These are phyloP conservation scores for Fusarium guadeloupense DNA, from an alignment of 2,329 filamentous ascomycete genomes.

Conservation along the genomic window DNA sequence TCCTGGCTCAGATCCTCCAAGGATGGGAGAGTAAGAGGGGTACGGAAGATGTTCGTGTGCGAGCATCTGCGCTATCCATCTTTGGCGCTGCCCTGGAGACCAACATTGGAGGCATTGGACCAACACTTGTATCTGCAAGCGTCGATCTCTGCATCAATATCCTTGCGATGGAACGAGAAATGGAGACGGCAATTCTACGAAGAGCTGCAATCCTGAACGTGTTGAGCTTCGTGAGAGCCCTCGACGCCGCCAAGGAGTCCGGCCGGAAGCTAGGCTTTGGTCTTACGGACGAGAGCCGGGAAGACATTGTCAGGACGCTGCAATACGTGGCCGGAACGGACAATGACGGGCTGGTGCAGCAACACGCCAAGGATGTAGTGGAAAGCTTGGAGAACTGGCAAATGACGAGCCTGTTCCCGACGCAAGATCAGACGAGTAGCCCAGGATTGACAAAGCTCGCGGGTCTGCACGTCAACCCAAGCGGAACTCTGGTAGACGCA, in stretches of 20 bases:
- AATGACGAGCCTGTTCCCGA: conserved; percentile 59
- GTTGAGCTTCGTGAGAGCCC: conserved; percentile 67
- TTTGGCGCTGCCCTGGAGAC: conserved; percentile 68
- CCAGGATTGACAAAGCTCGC: conserved; percentile 48
- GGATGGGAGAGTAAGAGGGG: conserved; percentile 75
- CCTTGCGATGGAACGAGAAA: conserved; percentile 68
- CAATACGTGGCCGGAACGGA: conserved; percentile 72
- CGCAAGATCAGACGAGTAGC: conserved; percentile 37
- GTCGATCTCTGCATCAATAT: conserved; percentile 72
- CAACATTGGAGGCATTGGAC: conserved; percentile 65
- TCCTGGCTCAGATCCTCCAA: conserved; percentile 66
- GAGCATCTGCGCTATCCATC: conserved; percentile 74
- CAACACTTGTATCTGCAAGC: conserved; percentile 61
- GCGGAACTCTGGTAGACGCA: conserved; percentile 36
- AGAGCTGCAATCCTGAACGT: conserved; percentile 72
- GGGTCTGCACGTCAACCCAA: conserved; percentile 51
- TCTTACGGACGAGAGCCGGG: conserved; percentile 63
- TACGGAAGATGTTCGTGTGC: conserved; percentile 74
- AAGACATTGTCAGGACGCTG: conserved; percentile 70
- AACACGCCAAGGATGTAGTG: conserved; percentile 72
- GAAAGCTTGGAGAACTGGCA: conserved; percentile 73
- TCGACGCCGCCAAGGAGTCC: conserved; percentile 62
- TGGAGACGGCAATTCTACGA: conserved; percentile 71
- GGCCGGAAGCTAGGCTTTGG: conserved; percentile 61
- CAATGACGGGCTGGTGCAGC: conserved; percentile 72